These are phyloP conservation scores for Fusarium sp. DNA, from an alignment of 2,329 filamentous ascomycete species.

Conservation along the genomic window DNA sequence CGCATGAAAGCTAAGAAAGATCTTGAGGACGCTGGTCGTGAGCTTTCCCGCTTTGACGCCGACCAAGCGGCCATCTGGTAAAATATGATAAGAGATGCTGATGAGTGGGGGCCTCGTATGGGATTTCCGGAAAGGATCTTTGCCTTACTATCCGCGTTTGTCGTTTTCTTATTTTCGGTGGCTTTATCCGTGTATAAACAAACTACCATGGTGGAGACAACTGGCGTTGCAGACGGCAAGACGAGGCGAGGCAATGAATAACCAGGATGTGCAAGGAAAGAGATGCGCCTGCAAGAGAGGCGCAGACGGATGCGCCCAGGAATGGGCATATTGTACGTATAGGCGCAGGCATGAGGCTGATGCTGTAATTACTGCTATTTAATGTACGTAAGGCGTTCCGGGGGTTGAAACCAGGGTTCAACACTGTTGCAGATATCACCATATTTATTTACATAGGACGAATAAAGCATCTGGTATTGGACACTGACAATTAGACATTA, in stretches of 20 bases:
- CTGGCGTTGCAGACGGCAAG: conserved; percentile 7
- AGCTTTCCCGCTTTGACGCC: conserved; percentile 87
- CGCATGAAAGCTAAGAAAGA: conserved; percentile 99
- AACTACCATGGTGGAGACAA: conserved; percentile 6
- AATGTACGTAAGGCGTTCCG: conserved; percentile 44
- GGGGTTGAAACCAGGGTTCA: conserved; percentile 23
- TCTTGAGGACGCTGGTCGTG: conserved; percentile 92
- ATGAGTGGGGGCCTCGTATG: background rate
- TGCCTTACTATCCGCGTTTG: background rate
- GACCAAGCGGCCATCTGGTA: conserved; percentile 76
- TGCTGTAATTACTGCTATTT: conserved; percentile 29
- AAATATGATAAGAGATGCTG: conserved; percentile 5
- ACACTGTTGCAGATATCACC: conserved; percentile 34
- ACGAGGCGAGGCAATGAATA: conserved; percentile 5
- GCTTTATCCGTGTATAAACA: conserved; percentile 6
- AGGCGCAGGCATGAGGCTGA: conserved; percentile 27
- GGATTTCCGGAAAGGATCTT: conserved; percentile 5
- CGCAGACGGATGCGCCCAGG: conserved; percentile 6
- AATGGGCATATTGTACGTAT: conserved; percentile 28
- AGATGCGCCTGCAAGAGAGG: conserved; percentile 18
- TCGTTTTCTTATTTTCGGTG: conserved; percentile 6
- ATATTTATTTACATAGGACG: conserved; percentile 22
- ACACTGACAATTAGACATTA: background rate
- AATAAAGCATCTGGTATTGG: conserved; percentile 27
- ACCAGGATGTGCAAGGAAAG: conserved; percentile 23